Conservation (phyloP, 176 grass and related monocot genomes). For the Oryza glumipatula region DNA sequence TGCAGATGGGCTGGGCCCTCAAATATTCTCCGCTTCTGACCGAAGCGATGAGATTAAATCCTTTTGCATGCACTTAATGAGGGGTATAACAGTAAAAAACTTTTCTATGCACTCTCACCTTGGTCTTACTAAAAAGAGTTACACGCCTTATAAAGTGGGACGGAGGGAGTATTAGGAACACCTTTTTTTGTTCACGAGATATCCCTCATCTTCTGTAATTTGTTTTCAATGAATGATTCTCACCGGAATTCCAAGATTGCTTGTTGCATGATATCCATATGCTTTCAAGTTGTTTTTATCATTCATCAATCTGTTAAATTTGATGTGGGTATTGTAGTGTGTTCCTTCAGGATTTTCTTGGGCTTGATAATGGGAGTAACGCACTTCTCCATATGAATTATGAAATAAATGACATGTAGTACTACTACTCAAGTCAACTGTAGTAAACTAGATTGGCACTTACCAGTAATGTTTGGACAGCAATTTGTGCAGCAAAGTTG, state of each 20-base stretch:
- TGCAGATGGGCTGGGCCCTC: no score
- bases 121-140: no score
- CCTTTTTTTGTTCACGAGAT: neutral
- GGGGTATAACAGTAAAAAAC: no score
- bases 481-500: neutral
- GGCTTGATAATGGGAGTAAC: no score
- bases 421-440: neutral
- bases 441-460: neutral
- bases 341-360: neutral
- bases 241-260: conserved; percentile 1
- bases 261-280: neutral
- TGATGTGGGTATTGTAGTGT: neutral
- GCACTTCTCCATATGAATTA: neutral
- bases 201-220: neutral
- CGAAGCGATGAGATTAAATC: no score
- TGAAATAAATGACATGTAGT: neutral
- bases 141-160: no score
- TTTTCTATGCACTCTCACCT: no score
- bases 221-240: neutral
- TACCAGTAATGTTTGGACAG: neutral
- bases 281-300: neutral
- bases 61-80: no score
- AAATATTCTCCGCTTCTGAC: no score
- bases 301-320: neutral
- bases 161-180: neutral